Base-by-base conservation (phyloP, 1,139 yeast genomes). In the Candida tropicalis region DNA sequence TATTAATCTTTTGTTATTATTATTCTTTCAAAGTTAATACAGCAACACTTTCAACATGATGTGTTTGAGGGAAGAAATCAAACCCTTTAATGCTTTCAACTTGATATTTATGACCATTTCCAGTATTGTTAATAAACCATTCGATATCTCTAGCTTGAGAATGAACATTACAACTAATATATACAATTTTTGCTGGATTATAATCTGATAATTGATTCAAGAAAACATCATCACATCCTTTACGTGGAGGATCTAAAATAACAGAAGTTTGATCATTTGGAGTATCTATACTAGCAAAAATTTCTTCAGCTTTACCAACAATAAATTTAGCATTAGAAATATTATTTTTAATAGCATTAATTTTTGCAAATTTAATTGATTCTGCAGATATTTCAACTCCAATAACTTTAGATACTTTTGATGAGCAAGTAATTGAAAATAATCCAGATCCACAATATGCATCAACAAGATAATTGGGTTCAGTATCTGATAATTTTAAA, bases 371-470 rank as follows among this genome's bases (percentile, higher is more conserved):
- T 58, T 81, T 81, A 45, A 93, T 96, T 42, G 95, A 85, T 54
- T 90, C 96, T 20, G 93, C 93, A 41, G 95, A 84, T 9, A 93
- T 91, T 63, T 93, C 99, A 20, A 93, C 99, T 25, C 99, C 99
- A 51, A 89, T 80, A 2, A 90, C 96, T 52, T 78, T 77, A 36
- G 86, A 84, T 11, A 90, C 96, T 34, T 87, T 84, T 17, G 77
- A 67, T 18, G 95, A 84, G 56, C 96, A 86, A 6, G 97, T 82
- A 43, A 93, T 84, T 46, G 96, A 87, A 63, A 93, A 93, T 40
- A 93, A 70, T 0, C 99, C 99, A 3, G 97, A 88, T 2, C 99
- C 99, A 73, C 99, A 93, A 67, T 93, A 93, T 0, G 99, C 97
- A 63, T 93, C 99, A 22, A 93, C 97, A 43, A 93, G 70, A 61